phyloP scores from a whole-genome alignment of 768 basidiomycete genomes.

The Serpula lacrymans region DNA sequence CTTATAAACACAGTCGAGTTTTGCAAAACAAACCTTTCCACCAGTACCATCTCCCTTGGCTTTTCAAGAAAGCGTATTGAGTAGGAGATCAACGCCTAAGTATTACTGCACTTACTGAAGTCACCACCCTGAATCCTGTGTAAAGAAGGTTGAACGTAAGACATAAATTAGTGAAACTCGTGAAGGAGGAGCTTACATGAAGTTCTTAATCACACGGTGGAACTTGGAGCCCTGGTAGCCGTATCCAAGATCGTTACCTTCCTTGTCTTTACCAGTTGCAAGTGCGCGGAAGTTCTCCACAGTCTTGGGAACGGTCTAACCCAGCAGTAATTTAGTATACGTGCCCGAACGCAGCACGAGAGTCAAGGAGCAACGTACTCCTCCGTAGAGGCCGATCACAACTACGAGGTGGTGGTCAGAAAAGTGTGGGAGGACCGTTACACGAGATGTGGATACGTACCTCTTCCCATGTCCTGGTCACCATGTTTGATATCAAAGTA shows the following conservation, averaged over 20 bases:
- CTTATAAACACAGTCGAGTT: constrained; percentile 2
- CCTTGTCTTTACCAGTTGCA: constrained; percentile 75
- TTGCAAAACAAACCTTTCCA: constrained; percentile 59
- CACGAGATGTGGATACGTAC: constrained; percentile 42
- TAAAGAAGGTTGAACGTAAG: constrained; percentile 3
- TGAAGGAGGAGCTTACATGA: constrained; percentile 57
- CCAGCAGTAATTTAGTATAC: background rate
- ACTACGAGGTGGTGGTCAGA: constrained; percentile 41
- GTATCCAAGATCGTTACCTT: constrained; percentile 62
- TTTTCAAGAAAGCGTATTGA: constrained; percentile 25
- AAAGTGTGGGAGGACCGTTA: constrained; percentile 4
- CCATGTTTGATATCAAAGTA: constrained; percentile 96
- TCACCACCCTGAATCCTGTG: constrained; percentile 95
- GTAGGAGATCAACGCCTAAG: constrained; percentile 12
- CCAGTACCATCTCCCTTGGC: constrained; percentile 87
- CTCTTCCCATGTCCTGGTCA: constrained; percentile 77
- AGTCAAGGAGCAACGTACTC: constrained; percentile 44
- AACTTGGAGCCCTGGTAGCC: constrained; percentile 96
- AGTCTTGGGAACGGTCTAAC: constrained; percentile 90
- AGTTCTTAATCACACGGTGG: constrained; percentile 93
- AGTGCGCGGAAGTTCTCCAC: constrained; percentile 97
- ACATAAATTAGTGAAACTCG: background rate
- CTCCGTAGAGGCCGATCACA: constrained; percentile 86
- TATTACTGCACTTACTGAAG: constrained; percentile 65
- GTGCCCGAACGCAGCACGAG: too few relatives aligned